Conservation (phyloP, 2,329 filamentous ascomycete species). For the Aspergillus niger region DNA sequence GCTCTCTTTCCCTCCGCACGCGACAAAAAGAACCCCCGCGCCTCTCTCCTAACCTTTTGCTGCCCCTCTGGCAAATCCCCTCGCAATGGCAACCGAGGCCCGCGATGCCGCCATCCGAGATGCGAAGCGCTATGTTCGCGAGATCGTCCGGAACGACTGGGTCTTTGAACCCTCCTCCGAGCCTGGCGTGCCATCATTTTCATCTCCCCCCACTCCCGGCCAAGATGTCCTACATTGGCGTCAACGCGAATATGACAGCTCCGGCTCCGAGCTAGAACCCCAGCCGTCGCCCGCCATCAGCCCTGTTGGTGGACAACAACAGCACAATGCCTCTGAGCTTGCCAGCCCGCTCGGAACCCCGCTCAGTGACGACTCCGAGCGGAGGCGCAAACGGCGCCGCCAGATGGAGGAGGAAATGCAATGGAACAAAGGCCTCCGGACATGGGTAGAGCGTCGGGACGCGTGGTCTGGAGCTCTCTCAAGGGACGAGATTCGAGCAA, state of each 20-base stretch:
- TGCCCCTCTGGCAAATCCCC: neutral
- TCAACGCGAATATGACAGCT: slow-evolving; percentile 39
- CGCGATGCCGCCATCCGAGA: slow-evolving; percentile 45
- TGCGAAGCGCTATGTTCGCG: slow-evolving; percentile 44
- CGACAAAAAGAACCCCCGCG: neutral
- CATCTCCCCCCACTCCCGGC: slow-evolving; percentile 25
- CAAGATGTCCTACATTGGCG: slow-evolving; percentile 40
- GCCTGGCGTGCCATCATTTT: slow-evolving; percentile 20
- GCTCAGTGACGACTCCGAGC: slow-evolving; percentile 50
- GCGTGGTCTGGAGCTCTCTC: slow-evolving; percentile 76
- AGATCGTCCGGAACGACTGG: slow-evolving; percentile 48
- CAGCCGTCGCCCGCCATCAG: slow-evolving; percentile 17
- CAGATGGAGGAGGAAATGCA: slow-evolving; percentile 64
- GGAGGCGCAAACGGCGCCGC: slow-evolving; percentile 59
- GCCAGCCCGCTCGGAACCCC: slow-evolving; percentile 32
- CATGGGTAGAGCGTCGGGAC: slow-evolving; percentile 75
- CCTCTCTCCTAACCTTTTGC: neutral
- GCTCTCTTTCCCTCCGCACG: neutral
- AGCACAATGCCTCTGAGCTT: slow-evolving; percentile 9
- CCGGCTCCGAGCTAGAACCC: slow-evolving; percentile 40
- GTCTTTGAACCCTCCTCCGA: slow-evolving; percentile 33
- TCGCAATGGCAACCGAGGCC: slow-evolving; percentile 28
- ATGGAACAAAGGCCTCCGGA: slow-evolving; percentile 82
- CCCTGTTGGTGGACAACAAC: neutral
- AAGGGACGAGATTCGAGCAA: slow-evolving; percentile 28